These are phyloP conservation scores for Cryoendolithus antarcticus DNA, from an alignment of 2,329 filamentous ascomycete species.

Conservation along the genomic window DNA sequence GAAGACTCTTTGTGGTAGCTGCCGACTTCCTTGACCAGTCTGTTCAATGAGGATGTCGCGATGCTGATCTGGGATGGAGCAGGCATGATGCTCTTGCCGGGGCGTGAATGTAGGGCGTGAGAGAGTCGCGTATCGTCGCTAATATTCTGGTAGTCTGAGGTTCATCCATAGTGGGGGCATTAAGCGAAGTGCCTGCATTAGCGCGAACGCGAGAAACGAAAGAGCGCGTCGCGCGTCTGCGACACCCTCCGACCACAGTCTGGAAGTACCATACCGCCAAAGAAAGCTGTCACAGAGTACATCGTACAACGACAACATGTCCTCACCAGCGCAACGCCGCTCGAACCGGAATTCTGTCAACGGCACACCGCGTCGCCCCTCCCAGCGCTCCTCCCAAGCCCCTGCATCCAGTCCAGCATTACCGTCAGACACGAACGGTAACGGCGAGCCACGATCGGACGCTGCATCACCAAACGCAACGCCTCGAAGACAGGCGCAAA, in stretches of 20 bases:
- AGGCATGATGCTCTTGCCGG: slow-evolving; percentile 45
- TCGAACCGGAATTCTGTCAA: slow-evolving; percentile 40
- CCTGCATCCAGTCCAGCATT: slow-evolving; percentile 27
- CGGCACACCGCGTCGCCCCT: slow-evolving; percentile 30
- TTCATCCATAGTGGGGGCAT: too few relatives aligned
- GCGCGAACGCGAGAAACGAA: too few relatives aligned
- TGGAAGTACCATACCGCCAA: too few relatives aligned
- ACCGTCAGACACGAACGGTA: slow-evolving; percentile 12
- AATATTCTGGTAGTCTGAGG: too few relatives aligned
- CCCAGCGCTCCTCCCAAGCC: slow-evolving; percentile 43
- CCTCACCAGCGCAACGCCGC: slow-evolving; percentile 47
- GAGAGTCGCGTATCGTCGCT: too few relatives aligned
- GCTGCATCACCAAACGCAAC: slow-evolving; percentile 28
- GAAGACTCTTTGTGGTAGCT: slow-evolving; percentile 80
- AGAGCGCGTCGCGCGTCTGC: too few relatives aligned
- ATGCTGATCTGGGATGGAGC: slow-evolving; percentile 66
- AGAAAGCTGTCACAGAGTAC: too few relatives aligned
- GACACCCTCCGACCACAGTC: too few relatives aligned
- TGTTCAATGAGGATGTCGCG: slow-evolving; percentile 62
- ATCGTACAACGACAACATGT: slow-evolving; percentile 34
- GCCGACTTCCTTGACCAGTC: slow-evolving; percentile 80
- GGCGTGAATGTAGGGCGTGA: too few relatives aligned
- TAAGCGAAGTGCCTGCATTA: too few relatives aligned
- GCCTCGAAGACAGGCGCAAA: slow-evolving; percentile 29
- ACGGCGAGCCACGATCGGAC: slow-evolving; percentile 10